These are phyloP conservation scores for Metschnikowia noctiluminum DNA, from an alignment of 805 yeast genomes.

Conservation along the genomic window DNA sequence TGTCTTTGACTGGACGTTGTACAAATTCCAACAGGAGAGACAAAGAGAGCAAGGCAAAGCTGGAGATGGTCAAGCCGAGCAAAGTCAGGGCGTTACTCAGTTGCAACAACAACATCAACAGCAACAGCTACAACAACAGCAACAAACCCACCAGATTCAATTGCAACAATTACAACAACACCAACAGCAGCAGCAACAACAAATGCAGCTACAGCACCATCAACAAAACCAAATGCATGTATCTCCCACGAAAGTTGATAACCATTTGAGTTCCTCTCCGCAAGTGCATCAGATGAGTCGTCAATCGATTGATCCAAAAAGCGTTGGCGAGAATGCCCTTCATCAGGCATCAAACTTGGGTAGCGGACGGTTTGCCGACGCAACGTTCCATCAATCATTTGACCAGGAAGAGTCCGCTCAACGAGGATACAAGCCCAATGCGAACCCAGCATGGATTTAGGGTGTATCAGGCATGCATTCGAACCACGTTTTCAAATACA, in stretches of 20 bases:
- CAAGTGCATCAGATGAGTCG: slow-evolving; percentile 8
- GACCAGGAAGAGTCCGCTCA: slow-evolving; percentile 13
- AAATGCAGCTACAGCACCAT: slow-evolving; percentile 11
- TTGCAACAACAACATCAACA: slow-evolving; percentile 13
- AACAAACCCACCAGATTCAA: slow-evolving; percentile 8
- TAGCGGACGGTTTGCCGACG: slow-evolving; percentile 7
- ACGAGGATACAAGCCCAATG: slow-evolving; percentile 11
- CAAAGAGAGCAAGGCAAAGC: slow-evolving; percentile 43
- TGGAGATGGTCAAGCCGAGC: slow-evolving; percentile 26
- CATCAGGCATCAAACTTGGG: not conserved
- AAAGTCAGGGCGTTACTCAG: slow-evolving; percentile 19
- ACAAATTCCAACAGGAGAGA: slow-evolving; percentile 64
- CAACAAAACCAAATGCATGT: slow-evolving; percentile 6
- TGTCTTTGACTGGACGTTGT: slow-evolving; percentile 94
- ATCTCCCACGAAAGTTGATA: slow-evolving; percentile 5
- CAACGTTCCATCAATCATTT: slow-evolving; percentile 9
- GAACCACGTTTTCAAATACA: too few species aligned
- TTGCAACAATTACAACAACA: slow-evolving; percentile 6
- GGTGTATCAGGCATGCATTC: too few species aligned
- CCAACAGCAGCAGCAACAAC: slow-evolving; percentile 10
- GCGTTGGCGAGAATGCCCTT: slow-evolving; percentile 2
- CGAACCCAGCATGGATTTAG: slow-evolving; percentile 20
- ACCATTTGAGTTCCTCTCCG: slow-evolving; percentile 4
- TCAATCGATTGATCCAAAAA: slow-evolving; percentile 2
- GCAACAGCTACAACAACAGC: slow-evolving; percentile 13